These are phyloP conservation scores for Nematocida parisii DNA, from an alignment of 371 early-diverging fungal species.

Conservation along the genomic window DNA sequence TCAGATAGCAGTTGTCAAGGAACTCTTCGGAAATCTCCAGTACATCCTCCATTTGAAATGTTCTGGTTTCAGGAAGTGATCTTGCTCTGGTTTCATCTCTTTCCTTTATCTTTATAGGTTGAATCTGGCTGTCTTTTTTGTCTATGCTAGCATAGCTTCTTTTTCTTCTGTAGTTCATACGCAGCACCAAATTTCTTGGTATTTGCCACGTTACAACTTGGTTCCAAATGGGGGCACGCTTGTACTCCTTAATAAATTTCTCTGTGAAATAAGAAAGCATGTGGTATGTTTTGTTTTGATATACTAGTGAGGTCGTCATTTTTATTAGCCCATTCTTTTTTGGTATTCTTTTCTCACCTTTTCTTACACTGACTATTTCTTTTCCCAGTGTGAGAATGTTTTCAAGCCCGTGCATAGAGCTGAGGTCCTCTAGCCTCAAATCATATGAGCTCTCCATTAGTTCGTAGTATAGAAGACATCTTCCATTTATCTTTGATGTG, in stretches of 20 bases:
- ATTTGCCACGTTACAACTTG: constrained; percentile 38
- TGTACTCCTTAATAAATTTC: background rate
- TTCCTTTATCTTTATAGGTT: background rate
- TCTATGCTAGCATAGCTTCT: background rate
- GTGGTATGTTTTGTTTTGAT: constrained; percentile 64
- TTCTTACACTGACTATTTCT: constrained; percentile 16
- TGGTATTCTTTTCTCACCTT: constrained; percentile 32
- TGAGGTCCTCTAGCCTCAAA: constrained; percentile 55
- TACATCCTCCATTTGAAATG: background rate
- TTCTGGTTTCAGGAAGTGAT: background rate
- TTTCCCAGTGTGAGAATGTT: constrained; percentile 23
- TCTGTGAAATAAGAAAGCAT: constrained; percentile 63
- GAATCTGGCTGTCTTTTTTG: background rate
- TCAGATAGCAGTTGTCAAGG: background rate
- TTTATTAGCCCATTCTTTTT: constrained; percentile 64
- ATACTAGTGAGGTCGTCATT: constrained; percentile 62
- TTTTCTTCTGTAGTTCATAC: constrained; percentile 33
- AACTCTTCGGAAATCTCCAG: background rate
- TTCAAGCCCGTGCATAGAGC: constrained; percentile 17
- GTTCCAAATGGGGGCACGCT: constrained; percentile 22
- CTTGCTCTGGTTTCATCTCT: background rate
- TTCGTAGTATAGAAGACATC: constrained; percentile 69
- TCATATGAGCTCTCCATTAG: constrained; percentile 63
- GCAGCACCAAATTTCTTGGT: constrained; percentile 21
- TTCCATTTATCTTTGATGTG: constrained; percentile 69